phyloP scores from a whole-genome alignment of 495 filamentous ascomycete genomes.

The Tuber microsphaerosporum region DNA sequence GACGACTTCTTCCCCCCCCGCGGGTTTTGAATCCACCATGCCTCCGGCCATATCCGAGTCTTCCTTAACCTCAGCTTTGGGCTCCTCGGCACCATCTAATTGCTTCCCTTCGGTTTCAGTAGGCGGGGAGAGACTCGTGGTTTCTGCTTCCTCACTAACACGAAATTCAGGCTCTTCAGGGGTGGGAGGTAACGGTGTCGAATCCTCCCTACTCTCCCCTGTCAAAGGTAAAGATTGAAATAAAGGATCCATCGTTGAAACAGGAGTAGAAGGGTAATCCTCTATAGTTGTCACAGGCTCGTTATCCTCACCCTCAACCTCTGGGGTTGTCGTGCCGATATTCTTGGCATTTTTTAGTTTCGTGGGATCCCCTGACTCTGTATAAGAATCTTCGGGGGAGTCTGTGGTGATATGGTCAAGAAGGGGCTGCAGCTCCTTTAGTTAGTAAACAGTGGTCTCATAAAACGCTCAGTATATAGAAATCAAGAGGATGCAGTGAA shows the following conservation, averaged over 20 bases:
- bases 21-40: not conserved
- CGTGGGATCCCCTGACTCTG: conserved; percentile 17
- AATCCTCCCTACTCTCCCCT: conserved; percentile 14
- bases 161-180: not conserved
- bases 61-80: conserved; percentile 2
- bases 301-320: conserved; percentile 34
- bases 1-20: not conserved
- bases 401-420: conserved; percentile 29
- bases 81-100: conserved; percentile 9
- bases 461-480: not conserved
- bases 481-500: not conserved
- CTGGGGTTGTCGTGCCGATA: conserved; percentile 32
- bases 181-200: conserved; percentile 12
- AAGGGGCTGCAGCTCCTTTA: conserved; percentile 20
- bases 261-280: conserved; percentile 32
- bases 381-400: conserved; percentile 11
- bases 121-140: conserved; percentile 13
- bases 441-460: not conserved
- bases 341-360: conserved; percentile 32
- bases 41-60: conserved; percentile 1
- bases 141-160: conserved; percentile 15
- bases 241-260: conserved; percentile 28
- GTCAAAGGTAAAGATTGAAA: conserved; percentile 17
- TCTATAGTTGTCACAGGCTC: conserved; percentile 21
- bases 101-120: conserved; percentile 5